Base-by-base conservation (phyloP, 23 red algal genomes). In the Porphyridium purpureum region DNA sequence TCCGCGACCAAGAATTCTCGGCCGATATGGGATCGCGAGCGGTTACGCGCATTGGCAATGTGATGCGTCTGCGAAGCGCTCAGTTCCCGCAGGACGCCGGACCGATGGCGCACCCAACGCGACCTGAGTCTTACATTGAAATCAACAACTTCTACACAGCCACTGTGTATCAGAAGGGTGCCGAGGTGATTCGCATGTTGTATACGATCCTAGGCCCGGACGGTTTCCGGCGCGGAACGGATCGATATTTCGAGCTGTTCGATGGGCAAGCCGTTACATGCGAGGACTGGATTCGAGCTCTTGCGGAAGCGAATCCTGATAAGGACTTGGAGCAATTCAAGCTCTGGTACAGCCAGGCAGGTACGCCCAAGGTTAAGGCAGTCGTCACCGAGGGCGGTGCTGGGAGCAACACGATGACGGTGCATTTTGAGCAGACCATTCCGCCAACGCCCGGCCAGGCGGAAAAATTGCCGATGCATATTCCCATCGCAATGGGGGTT, bases 11-110 rank as follows among this genome's bases (percentile, higher is more conserved):
- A 57, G 60, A 58, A 31, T 85, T 85, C 50, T 72, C 62, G 38
- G 88, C 88, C 3, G 88, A 95, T 56, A 85, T 85, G 79, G 63
- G 54, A 29, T 63, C 55, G 1, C 55, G 48, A 6, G 69, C 73
- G n/a, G 88, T 95, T 17, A 79, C 84, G 42, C 67, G 88, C 42
- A 95, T 95, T 55, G 55, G 35, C 21, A 78, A 95, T 47, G 88
- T 95, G 31, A 66, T 69, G 6, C 49, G 68, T 24, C 49, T 95
- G 24, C 62, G 88, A 0, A 52, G 61, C 2, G 55, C 78, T 4
- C 88, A 95, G 78, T 95, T 95, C 53, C 78, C 88, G 9, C 72
- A 95, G 48, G 88, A 95, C 50, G 88, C 88, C 28, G 88, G 88
- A 7, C 88, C 88, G 27, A 84, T 84, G 65, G 77, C 88, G 14